Base-by-base conservation (phyloP, 805 yeast species). In the Myxozyma neotropica region DNA sequence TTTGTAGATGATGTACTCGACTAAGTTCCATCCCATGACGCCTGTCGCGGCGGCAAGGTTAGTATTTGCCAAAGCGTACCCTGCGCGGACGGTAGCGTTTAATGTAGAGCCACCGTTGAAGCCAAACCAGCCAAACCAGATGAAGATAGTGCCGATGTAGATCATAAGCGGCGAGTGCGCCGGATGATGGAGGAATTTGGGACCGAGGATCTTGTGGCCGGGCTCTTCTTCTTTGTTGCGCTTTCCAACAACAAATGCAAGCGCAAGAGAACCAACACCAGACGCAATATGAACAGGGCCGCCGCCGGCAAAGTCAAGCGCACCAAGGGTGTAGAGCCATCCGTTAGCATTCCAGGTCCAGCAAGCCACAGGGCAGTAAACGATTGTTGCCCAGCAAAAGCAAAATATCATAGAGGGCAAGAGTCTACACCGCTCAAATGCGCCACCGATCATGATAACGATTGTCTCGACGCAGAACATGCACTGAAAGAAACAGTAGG, bases 91-190 rank as follows among this genome's bases (percentile, higher is more conserved):
- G 61, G 93, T 77, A 35, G 97, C 89, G 72, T 90, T 87, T 74
- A 97, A 97, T 49, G 97, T 88, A 49, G 97, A 90, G 69, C 98
- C 98, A 75, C 97, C 97, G 81, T 94, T 94, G 84, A 94, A 94
- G 35, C 97, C 97, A 71, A 91, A 91, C 99, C 99, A 94, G 35
- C 98, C 99, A 69, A 94, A 91, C 97, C 97, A 93, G 68, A 94
- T 82, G 78, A 94, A 88, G 5, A 89, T 87, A 15, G 97, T 91
- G 57, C 99, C 99, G 57, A 94, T 77, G 17, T 92, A 97, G 57
- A 91, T 90, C 53, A 91, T 83, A 6, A 96, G 82, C 40, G 93
- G 96, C n/a, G 93, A 87, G 73, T 93, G 97, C 29, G 99, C 98
- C 12, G 58, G 42, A 8, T 46, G 15, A 17, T 29, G 31, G 1